Conservation (phyloP, 2,329 filamentous ascomycete genomes). For the Penicillium brevicompactum region DNA sequence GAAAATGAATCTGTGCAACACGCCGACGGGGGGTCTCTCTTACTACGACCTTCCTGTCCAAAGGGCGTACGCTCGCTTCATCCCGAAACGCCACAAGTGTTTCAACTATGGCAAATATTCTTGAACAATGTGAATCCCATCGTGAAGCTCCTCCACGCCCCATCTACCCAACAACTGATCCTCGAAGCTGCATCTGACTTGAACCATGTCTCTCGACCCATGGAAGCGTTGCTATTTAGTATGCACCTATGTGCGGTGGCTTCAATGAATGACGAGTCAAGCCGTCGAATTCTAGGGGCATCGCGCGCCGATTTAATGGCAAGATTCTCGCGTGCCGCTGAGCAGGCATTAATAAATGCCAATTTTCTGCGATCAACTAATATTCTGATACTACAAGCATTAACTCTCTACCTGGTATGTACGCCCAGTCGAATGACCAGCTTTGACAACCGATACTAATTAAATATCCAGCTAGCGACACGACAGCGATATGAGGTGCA, state of each 20-base stretch:
- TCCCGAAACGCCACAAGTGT: constrained; percentile 28
- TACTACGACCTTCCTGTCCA: constrained; percentile 9
- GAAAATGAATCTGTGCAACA: neutral
- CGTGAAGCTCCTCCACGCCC: constrained; percentile 68
- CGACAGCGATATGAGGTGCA: neutral
- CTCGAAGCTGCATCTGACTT: constrained; percentile 63
- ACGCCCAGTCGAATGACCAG: neutral
- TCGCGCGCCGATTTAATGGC: neutral
- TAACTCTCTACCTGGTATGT: neutral
- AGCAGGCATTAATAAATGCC: neutral
- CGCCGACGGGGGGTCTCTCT: constrained; percentile 6
- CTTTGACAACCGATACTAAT: neutral
- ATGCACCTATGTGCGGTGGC: constrained; percentile 55
- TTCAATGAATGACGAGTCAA: neutral
- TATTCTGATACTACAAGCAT: neutral
- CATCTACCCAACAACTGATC: constrained; percentile 65
- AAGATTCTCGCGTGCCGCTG: neutral
- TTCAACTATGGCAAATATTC: constrained; percentile 64
- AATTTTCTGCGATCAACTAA: neutral
- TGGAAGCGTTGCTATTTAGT: constrained; percentile 69
- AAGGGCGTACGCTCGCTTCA: constrained; percentile 11
- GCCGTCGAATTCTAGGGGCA: neutral
- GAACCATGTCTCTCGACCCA: constrained; percentile 55
- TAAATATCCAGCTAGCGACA: neutral
- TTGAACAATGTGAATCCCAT: constrained; percentile 70